A percentile compares a stretch with the other conserved stretches of the same genome.
These are phyloP conservation scores for Orbilia javanica DNA, from an alignment of 2,329 filamentous ascomycete species.

Conservation along the genomic window DNA sequence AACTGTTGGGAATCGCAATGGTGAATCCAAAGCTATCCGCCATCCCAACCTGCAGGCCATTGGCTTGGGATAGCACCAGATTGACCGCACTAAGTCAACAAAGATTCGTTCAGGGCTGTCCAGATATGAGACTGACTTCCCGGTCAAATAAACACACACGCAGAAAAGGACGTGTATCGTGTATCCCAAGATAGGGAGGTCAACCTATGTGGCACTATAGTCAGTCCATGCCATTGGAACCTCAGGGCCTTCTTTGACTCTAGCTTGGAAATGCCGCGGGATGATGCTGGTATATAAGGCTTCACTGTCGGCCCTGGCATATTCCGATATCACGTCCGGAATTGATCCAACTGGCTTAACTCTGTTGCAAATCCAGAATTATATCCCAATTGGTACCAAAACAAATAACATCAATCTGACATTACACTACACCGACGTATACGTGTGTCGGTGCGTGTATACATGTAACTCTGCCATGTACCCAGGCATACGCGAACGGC, in stretches of 20 bases:
- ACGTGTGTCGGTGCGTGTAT: background rate
- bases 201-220: background rate
- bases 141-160: background rate
- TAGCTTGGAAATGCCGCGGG: background rate
- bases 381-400: constrained; percentile 16
- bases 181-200: background rate
- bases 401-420: background rate
- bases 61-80: background rate
- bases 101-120: background rate
- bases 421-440: background rate
- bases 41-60: constrained; percentile 40
- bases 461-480: background rate
- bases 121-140: background rate
- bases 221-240: background rate
- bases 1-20: constrained; percentile 49
- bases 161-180: background rate
- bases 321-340: background rate
- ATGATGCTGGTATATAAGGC: background rate
- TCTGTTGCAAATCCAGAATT: background rate
- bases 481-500: background rate
- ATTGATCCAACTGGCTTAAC: background rate
- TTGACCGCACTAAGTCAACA: constrained; percentile 19
- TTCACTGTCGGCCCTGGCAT: background rate
- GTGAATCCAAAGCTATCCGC: constrained; percentile 18
- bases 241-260: background rate